Base-by-base conservation (phyloP, 1,284 basidiomycete species). In the Athelia sp. region DNA sequence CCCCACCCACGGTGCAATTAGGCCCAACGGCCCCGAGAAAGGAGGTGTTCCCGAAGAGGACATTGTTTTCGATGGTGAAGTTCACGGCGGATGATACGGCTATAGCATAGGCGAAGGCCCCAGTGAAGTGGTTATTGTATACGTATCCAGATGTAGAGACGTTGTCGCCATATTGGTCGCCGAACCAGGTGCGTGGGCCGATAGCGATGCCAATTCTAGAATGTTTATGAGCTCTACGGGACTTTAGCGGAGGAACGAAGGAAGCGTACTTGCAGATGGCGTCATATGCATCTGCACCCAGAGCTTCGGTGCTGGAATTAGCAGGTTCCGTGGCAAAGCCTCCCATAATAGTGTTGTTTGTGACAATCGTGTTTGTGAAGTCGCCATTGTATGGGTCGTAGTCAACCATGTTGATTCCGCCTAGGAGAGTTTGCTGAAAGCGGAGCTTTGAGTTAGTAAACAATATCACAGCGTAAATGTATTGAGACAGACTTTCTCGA, bases 351-450 rank as follows among this genome's bases (percentile, higher is more conserved):
- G 63, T 74, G 61, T 94, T 94, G 61, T 85, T 76, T 45, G 74
- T 76, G 14, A 93, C 87, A 23, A 87, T 66, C 8, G 82, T 84
- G 34, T 79, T 75, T 0, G 75, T 75, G 62, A 79, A 94, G 62
- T 90, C 72, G 0, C 90, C 91, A n/a, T 61, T 60, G 71, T 78
- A 92, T 0, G 92, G 90, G 3, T 72, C 60, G 50, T 82, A 82
- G 60, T 93, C 90, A 11, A 93, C 91, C 74, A 92, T 63, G 57
- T 88, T 89, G 55, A 93, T 90, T 14, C 90, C 89, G 34, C 89
- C 89, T 13, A 91, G 72, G 1, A 86, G 68, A 1, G 84, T 87
- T 56, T 81, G 70, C 84, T 87, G 49, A 3, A 43, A n/a, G 32
- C 11, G n/a, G n/a, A n/a, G n/a, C n/a, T n/a, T n/a, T n/a, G n/a